phyloP scores from a whole-genome alignment of 2,329 filamentous ascomycete species.

The Fonsecaea monophora region DNA sequence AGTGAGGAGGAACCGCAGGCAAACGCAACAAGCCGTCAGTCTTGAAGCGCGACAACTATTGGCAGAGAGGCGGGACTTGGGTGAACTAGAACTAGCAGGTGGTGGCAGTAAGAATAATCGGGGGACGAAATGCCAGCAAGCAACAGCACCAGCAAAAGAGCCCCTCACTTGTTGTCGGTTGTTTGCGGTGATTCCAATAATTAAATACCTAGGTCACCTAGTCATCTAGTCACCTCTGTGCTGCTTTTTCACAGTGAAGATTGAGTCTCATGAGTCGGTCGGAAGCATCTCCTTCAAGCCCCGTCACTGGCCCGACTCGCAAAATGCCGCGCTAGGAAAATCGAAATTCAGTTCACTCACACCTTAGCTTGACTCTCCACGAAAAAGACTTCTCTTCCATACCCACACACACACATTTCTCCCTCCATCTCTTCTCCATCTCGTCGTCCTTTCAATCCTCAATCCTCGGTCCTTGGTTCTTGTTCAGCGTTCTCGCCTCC shows the following conservation, averaged over 20 bases:
- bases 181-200: constrained; percentile 6
- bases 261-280: constrained; percentile 7
- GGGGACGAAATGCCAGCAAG: constrained; percentile 5
- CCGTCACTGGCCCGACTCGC: constrained; percentile 17
- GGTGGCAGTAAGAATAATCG: constrained; percentile 9
- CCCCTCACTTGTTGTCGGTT: constrained; percentile 18
- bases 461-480: constrained; percentile 11
- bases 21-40: constrained; percentile 16
- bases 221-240: not conserved
- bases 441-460: constrained; percentile 11
- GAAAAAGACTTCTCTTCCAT: constrained; percentile 33
- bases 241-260: constrained; percentile 8
- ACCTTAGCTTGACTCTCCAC: constrained; percentile 23
- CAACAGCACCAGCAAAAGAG: constrained; percentile 7
- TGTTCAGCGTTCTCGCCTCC: constrained; percentile 25
- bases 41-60: not conserved
- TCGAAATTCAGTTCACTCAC: constrained; percentile 31
- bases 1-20: constrained; percentile 13
- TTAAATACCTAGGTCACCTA: too few species aligned
- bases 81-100: constrained; percentile 16
- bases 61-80: not conserved
- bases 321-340: constrained; percentile 36
- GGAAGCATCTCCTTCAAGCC: constrained; percentile 8
- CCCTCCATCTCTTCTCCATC: constrained; percentile 19
- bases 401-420: constrained; percentile 27